Conservation (phyloP, 139 green algal genomes). For the Zygnema circumcarinatum region DNA sequence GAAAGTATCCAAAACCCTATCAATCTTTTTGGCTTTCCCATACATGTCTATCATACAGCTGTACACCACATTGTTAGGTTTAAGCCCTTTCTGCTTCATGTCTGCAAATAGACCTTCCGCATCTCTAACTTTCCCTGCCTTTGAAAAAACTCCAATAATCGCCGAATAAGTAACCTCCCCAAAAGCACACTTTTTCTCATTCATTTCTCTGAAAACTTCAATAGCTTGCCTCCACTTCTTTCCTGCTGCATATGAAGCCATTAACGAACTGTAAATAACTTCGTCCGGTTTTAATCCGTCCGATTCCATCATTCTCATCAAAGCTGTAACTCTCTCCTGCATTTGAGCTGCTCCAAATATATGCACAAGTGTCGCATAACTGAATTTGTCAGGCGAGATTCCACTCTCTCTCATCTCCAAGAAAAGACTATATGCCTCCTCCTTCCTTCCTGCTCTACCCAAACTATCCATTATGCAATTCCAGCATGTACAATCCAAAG, state of each 20-base stretch:
- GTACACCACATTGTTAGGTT: not conserved
- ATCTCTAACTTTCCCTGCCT: conserved; percentile 22
- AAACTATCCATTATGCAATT: conserved; percentile 40
- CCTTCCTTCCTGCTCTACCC: conserved; percentile 2
- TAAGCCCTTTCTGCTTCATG: conserved; percentile 16
- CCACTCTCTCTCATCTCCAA: conserved; percentile 17
- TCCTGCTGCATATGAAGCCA: not conserved
- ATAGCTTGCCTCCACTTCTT: not conserved
- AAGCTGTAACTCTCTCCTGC: not conserved
- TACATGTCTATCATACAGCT: conserved; percentile 3
- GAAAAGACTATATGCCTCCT: conserved; percentile 6
- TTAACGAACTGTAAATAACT: not conserved
- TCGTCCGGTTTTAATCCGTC: not conserved
- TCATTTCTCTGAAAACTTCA: not conserved
- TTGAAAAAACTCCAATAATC: conserved; percentile 28
- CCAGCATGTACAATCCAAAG: conserved; percentile 23
- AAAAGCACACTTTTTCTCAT: not conserved
- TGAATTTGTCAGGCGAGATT: conserved; percentile 4
- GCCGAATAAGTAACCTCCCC: conserved; percentile 20
- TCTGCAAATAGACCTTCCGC: conserved; percentile 35
- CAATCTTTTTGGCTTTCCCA: not conserved
- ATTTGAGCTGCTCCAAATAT: not conserved
- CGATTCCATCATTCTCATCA: not conserved
- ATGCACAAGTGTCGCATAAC: not conserved
- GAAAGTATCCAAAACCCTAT: conserved; percentile 23